Evolutionary conservation across 2,329 filamentous ascomycete species (phyloP), one percentile per base, ranked within the genome.

Genomic region (Diaporthe aspalathi): DNA sequence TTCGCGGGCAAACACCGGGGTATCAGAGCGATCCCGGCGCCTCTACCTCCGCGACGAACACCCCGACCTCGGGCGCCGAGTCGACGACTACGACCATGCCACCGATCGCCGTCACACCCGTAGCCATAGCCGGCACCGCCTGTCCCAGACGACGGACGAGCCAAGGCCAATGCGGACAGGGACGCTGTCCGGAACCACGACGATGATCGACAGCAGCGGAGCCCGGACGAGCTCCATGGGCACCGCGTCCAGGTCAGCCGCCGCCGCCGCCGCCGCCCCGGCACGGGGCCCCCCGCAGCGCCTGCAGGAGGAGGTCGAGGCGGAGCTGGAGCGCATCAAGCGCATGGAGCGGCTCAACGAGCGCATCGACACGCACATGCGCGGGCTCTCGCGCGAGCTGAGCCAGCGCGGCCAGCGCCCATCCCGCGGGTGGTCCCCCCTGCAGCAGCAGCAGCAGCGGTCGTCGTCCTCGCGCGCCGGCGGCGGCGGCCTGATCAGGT

Each of bases 1-100:
- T 7, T 68, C 67, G 7, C 32, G 56, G n/a, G 27, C 71, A 49
- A 56, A 52, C 45, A 68, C 67, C 22, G 45, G 56, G 29, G 47
- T 56, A 5, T 49, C 68, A 12, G 56, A 57, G 17, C 54, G 56
- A 9, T 67, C 63, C 16, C 47, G 68, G 35, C 69, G 68, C 1
- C 65, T 68, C 17, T 66, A 73, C 54, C 43, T 68, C 12, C 69
- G 49, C 22, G 68, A 73, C 24, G 68, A 27, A 40, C 56, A 32
- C 20, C 65, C 47, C 27, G 70, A 40, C 35, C 70, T 43, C 2
- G 63, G 54, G 20, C 38, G 24, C 17, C 47, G 22, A 24, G 38
- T 14, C n/a, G 29, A 49, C 32, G 16, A 43, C 40, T 24, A 27
- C 35, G 49, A 54, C 24, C 24, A 38, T 20, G 35, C 32, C 43